Percentiles rank a stretch among this genome's conserved stretches.
These are phyloP conservation scores for Paulownia fortunei DNA, from an alignment of 257 asterid genomes.

Conservation along the genomic window DNA sequence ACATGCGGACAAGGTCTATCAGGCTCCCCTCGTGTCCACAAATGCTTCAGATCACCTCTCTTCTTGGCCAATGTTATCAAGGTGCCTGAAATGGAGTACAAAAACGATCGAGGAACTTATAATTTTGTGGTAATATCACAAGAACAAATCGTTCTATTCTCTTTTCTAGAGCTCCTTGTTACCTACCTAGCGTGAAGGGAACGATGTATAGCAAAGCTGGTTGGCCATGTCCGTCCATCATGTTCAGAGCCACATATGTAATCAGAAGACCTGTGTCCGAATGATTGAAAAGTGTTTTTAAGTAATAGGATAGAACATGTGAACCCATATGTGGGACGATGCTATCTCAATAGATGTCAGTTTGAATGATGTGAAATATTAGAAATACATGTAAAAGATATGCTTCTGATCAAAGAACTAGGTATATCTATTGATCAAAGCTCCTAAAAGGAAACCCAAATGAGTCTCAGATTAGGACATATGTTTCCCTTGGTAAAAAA, in stretches of 20 bases:
- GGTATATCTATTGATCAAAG: not conserved
- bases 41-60: constrained; percentile 81
- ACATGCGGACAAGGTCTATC: constrained; percentile 81
- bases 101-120: not conserved
- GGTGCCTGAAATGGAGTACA: constrained; percentile 61
- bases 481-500: not conserved
- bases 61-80: constrained; percentile 69
- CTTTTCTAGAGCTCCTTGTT: not conserved
- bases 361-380: no score
- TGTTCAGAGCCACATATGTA: constrained; percentile 87
- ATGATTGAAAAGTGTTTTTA: not conserved
- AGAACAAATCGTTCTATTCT: not conserved
- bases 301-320: not conserved
- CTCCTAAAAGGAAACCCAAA: not conserved
- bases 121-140: not conserved
- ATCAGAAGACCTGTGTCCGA: constrained; percentile 71
- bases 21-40: constrained; percentile 93
- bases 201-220: constrained; percentile 98
- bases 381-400: no score
- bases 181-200: constrained; percentile 93
- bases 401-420: not conserved
- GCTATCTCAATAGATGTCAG: not conserved
- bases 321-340: not conserved
- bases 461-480: no score
- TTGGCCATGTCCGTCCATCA: constrained; percentile 99